Evolutionary conservation across 2,329 filamentous ascomycete genomes (phyloP).

Genomic region (Ceratocystis albifundus): DNA sequence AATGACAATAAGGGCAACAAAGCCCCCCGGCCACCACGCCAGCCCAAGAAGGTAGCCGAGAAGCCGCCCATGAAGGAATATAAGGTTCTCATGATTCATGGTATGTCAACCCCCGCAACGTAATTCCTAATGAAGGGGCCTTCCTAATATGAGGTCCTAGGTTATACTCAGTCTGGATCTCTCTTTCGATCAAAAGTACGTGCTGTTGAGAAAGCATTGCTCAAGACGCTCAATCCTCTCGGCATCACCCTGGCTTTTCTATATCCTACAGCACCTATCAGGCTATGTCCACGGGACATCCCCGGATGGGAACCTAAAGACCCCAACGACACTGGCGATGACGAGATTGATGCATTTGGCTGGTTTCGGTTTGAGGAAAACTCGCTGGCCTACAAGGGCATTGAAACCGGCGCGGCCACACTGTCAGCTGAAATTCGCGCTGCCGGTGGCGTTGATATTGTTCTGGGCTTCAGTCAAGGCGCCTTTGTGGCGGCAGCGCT

Average conservation of each 20-base stretch:
- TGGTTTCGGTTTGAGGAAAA: constrained; percentile 70
- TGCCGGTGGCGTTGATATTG: constrained; percentile 61
- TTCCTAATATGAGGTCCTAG: constrained; percentile 31
- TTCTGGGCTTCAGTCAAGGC: constrained; percentile 75
- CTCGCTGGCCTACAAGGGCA: constrained; percentile 49
- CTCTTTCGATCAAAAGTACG: constrained; percentile 82
- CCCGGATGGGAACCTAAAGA: constrained; percentile 50
- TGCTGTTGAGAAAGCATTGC: constrained; percentile 68
- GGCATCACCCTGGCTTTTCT: constrained; percentile 44
- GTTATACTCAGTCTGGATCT: constrained; percentile 81
- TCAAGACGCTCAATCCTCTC: constrained; percentile 56
- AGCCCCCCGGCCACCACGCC: constrained; percentile 15
- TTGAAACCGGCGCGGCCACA: constrained; percentile 55
- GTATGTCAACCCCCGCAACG: constrained; percentile 31
- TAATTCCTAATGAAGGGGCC: background rate
- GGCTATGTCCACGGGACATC: constrained; percentile 52
- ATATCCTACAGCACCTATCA: constrained; percentile 59
- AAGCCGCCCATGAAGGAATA: constrained; percentile 36
- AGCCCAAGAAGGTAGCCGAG: constrained; percentile 17
- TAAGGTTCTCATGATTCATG: constrained; percentile 70
- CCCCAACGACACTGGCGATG: constrained; percentile 31
- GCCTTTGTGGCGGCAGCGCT: constrained; percentile 62
- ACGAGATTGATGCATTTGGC: constrained; percentile 54
- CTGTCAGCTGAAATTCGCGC: constrained; percentile 52
- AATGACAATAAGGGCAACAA: constrained; percentile 8